Conservation (phyloP, 345 rosid genomes). For the Geranium brycei region DNA sequence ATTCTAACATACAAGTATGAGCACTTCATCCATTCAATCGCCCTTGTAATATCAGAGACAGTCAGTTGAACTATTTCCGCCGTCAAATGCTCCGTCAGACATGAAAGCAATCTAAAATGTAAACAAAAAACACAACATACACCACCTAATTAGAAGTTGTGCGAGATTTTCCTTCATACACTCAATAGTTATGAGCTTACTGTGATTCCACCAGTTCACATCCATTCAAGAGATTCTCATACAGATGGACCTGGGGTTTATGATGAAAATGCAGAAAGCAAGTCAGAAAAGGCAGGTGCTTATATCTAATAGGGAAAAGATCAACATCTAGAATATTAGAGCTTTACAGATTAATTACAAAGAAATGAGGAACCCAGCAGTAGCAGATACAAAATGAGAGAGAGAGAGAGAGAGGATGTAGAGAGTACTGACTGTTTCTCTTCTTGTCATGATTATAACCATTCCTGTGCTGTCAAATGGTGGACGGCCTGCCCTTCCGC, state of each 20-base stretch:
- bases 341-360: neutral
- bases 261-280: constrained; percentile 2
- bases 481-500: constrained; percentile 98
- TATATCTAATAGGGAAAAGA: neutral
- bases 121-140: constrained; percentile 9
- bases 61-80: constrained; percentile 97
- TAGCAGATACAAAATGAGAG: constrained; percentile 1
- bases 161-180: constrained; percentile 1
- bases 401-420: constrained; percentile 6
- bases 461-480: constrained; percentile 93
- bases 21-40: constrained; percentile 98
- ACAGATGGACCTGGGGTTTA: constrained; percentile 65
- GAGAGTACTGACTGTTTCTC: constrained; percentile 52
- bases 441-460: constrained; percentile 92
- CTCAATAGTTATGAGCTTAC: constrained; percentile 26
- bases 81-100: constrained; percentile 84
- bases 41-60: constrained; percentile 62
- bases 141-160: constrained; percentile 7
- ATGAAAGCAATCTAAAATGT: constrained; percentile 62
- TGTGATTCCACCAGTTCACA: constrained; percentile 95
- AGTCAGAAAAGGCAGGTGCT: constrained; percentile 5
- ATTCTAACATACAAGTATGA: constrained; percentile 81
- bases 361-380: neutral
- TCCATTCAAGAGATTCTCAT: constrained; percentile 86
- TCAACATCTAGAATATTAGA: neutral